Evolutionary conservation across 2,329 filamentous ascomycete species (phyloP).

Genomic region (Xylaria sp.): DNA sequence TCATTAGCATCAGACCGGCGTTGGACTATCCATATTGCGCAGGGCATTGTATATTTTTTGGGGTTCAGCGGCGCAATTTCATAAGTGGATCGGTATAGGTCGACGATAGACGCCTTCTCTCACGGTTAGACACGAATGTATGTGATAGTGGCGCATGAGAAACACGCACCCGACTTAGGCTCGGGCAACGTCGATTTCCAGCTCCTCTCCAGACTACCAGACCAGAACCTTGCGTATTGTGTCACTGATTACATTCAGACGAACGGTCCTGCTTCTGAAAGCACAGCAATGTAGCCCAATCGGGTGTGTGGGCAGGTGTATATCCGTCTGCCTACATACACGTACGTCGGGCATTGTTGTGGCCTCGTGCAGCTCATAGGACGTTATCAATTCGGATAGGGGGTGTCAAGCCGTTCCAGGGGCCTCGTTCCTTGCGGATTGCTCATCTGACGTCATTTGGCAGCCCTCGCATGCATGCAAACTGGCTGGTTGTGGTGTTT

Average conservation of each 20-base stretch:
- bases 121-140: constrained; percentile 21
- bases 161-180: constrained; percentile 8
- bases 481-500: neutral
- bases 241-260: neutral
- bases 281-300: neutral
- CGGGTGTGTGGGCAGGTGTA: neutral
- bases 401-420: neutral
- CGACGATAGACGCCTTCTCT: constrained; percentile 10
- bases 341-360: neutral
- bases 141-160: constrained; percentile 13
- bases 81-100: constrained; percentile 15
- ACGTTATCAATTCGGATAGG: neutral
- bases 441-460: constrained; percentile 27
- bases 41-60: constrained; percentile 29
- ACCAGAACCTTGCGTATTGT: neutral
- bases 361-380: constrained; percentile 6
- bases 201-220: neutral
- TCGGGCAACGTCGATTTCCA: constrained; percentile 3
- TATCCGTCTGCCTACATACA: neutral
- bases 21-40: constrained; percentile 34
- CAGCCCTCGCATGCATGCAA: constrained; percentile 1
- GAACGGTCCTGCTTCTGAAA: neutral
- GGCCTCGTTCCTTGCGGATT: neutral
- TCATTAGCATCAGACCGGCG: constrained; percentile 44
- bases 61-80: constrained; percentile 21